A percentile compares a stretch with the other conserved stretches of the same genome.
Conservation (phyloP, 768 basidiomycete genomes). For the Tulasnella sp. region DNA sequence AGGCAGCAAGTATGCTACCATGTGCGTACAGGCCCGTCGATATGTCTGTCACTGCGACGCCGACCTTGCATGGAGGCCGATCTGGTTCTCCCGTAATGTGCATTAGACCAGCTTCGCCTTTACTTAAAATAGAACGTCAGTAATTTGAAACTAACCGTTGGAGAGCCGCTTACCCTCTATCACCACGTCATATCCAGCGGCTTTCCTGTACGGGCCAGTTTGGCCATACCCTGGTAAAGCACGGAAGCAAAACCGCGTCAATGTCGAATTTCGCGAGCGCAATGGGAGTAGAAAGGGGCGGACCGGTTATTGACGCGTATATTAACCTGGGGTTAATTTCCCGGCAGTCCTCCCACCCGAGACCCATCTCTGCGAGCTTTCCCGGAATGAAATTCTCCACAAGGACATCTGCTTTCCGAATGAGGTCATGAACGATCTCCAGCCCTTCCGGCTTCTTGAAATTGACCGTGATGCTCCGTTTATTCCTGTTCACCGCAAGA, state of each 20-base stretch:
- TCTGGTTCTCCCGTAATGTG: constrained; percentile 81
- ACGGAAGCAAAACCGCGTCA: constrained; percentile 13
- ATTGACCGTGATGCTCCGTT: constrained; percentile 84
- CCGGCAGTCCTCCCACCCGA: constrained; percentile 79
- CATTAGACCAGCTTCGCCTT: constrained; percentile 27
- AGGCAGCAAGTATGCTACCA: constrained; percentile 86
- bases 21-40: constrained; percentile 87
- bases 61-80: constrained; percentile 87
- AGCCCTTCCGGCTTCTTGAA: constrained; percentile 77
- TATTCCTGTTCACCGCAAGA: constrained; percentile 82
- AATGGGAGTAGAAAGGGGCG: constrained; percentile 29
- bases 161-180: constrained; percentile 84
- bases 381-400: constrained; percentile 88
- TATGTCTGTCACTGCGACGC: constrained; percentile 88
- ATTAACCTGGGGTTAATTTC: constrained; percentile 75
- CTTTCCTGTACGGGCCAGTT: constrained; percentile 78
- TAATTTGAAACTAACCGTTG: background rate
- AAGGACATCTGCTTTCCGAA: constrained; percentile 73
- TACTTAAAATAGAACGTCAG: background rate
- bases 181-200: constrained; percentile 85
- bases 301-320: constrained; percentile 87
- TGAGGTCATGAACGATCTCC: constrained; percentile 66
- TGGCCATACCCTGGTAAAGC: constrained; percentile 65
- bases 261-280: constrained; percentile 35
- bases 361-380: constrained; percentile 77